Evolutionary conservation across 352 stramenopile genomes (phyloP), one percentile per base, ranked within the genome.

Genomic region (Globisporangium viniferum): DNA sequence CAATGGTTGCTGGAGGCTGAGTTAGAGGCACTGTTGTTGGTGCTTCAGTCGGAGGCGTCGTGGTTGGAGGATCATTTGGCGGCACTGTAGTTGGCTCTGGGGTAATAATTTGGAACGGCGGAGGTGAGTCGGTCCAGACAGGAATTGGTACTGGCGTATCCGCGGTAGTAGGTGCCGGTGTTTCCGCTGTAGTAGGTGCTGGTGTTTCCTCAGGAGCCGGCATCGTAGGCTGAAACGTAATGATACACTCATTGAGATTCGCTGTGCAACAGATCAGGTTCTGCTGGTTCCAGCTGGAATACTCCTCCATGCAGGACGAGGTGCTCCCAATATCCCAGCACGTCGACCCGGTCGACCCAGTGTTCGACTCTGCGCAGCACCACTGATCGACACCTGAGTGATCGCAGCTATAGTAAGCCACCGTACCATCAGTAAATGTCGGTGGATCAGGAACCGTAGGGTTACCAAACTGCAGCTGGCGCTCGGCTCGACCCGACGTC

Each of bases 231-330:
- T 81, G 53, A 64, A 81, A 85, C 22, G 79, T 86, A 10, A 79
- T 41, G 8, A 64, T 62, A 41, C 81, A 89, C 12, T 77, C 65
- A 20, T 58, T 67, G 20, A 74, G 59, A 14, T 62, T 75, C 2
- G 44, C 51, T 8, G 73, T 71, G 58, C 81, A 89, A 54, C 81
- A 89, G 67, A 89, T 84, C 20, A 81, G 39, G 73, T 87, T 87
- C 59, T 86, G 72, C 14, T 74, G 67, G 64, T 72, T 77, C 79
- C 79, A 87, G 1, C 48, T 27, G 29, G 59, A 68, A 27, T 69
- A 78, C 4, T 79, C 64, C 33, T 87, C 71, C 5, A 46, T 68
- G 63, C 77, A 86, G 35, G 46, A 12, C 27, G 6, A 8, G 39
- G 31, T 27, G 12, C 63, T 69, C 2, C 62, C 68, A 7, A 82